Evolutionary conservation across 2,329 filamentous ascomycete genomes (phyloP), one percentile per base, ranked within the genome.

Genomic region (Stenocarpella maydis): DNA sequence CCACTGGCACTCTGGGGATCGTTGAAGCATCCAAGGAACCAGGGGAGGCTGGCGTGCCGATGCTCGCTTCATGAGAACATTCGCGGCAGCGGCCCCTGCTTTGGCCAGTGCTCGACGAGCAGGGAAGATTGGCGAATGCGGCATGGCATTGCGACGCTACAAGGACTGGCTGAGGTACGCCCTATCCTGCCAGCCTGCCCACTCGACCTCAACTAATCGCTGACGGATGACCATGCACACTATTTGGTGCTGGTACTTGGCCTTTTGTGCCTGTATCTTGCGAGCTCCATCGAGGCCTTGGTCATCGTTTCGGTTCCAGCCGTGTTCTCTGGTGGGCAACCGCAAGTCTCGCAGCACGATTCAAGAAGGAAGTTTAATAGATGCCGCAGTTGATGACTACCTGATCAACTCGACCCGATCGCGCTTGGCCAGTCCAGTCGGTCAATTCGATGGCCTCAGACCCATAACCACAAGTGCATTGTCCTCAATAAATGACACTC

Each of bases 31-130:
- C 47, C 55, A 45, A 68, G 52, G 37, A 24, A 37, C 58, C 28
- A n/a, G 43, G 58, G 58, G 58, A 55, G 65, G 69, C 66, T 71
- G 66, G 58, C 60, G 69, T 54, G 69, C 52, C 61, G 52, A 55
- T 70, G 41, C 69, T 52, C 41, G 39, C 37, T 43, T 69, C 43
- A 47, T 41, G 37, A 53, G 63, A 52, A 65, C 45, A 61, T 43
- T 67, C 31, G 28, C 28, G 28, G 41, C 43, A 39, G 52, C 47
- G 41, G 64, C 52, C 65, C 69, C 58, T 68, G 65, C 53, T 63
- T 60, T 69, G 68, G 60, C 43, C 54, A 43, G 26, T 66, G 63
- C 37, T 50, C 43, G 37, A 43, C 43, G 9, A 67, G 63, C 50
- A 50, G 45, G 53, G 39, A 19, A 61, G 41, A 67, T 39, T 67